phyloP scores from a whole-genome alignment of 2,329 filamentous ascomycete genomes.

The Botryotinia convoluta region DNA sequence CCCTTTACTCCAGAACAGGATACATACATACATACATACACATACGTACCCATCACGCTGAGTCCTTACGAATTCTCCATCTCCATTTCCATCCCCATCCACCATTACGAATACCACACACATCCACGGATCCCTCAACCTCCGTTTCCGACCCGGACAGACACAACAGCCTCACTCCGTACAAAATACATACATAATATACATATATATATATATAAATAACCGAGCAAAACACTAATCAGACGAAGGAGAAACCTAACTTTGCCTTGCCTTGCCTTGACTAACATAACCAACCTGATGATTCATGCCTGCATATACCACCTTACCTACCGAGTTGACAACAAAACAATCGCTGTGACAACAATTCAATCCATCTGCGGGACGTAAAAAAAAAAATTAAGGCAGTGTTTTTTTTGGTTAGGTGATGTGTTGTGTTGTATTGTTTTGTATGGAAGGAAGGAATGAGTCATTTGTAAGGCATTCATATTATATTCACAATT shows the following conservation, averaged over 20 bases:
- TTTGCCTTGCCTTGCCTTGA: too few relatives aligned
- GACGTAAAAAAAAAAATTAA: not conserved
- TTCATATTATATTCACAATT: not conserved
- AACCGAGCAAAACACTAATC: not conserved
- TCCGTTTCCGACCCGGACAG: too few relatives aligned
- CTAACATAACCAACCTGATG: too few relatives aligned
- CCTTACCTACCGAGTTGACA: not conserved
- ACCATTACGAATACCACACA: too few relatives aligned
- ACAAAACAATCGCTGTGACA: not conserved
- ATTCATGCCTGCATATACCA: not conserved
- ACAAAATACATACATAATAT: too few relatives aligned
- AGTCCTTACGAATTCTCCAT: not conserved
- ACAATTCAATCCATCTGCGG: not conserved
- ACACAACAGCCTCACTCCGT: too few relatives aligned
- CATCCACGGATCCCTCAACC: too few relatives aligned
- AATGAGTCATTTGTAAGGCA: not conserved
- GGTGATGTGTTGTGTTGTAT: not conserved
- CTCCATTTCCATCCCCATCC: too few relatives aligned
- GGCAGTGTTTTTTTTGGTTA: not conserved
- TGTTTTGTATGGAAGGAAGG: not conserved
- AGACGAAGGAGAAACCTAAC: not conserved
- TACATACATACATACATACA: not conserved
- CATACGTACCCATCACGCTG: not conserved
- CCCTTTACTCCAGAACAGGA: too few relatives aligned
- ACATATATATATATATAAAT: too few relatives aligned